Evolutionary conservation across 176 grass and related monocot species (phyloP).

Genomic region (Leersia perrieri): DNA sequence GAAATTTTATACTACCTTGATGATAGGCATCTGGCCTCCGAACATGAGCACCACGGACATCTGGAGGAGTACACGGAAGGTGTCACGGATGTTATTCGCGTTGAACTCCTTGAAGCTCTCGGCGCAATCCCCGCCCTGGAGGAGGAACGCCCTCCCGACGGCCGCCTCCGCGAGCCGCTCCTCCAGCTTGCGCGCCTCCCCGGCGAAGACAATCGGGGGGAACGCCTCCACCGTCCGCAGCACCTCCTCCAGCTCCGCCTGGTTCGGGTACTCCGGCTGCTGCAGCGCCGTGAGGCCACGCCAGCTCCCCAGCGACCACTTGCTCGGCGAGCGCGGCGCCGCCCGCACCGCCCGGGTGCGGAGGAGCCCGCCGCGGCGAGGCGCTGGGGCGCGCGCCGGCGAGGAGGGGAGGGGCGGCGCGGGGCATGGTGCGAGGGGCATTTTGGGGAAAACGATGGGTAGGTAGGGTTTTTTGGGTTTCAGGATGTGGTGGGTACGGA

Average conservation of each 20-base stretch:
- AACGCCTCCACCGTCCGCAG: constrained; percentile 75
- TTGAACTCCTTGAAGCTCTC: constrained; percentile 92
- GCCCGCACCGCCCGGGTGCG: constrained; percentile 56
- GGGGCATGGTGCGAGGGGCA: constrained; percentile 28
- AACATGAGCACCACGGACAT: constrained; percentile 92
- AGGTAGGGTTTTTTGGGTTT: background rate
- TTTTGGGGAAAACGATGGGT: background rate
- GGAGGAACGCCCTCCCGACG: constrained; percentile 69
- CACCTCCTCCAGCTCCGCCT: constrained; percentile 53
- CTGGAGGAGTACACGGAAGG: constrained; percentile 74
- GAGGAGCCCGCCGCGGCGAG: constrained; percentile 10
- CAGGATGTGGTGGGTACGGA: background rate
- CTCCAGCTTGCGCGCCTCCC: constrained; percentile 78
- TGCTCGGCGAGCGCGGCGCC: constrained; percentile 43
- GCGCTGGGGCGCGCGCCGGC: background rate
- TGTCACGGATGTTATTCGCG: constrained; percentile 82
- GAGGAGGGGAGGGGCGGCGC: constrained; percentile 15
- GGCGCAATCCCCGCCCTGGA: constrained; percentile 80
- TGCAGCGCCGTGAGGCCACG: constrained; percentile 52
- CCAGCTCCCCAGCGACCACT: constrained; percentile 79
- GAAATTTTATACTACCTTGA: constrained; percentile 68
- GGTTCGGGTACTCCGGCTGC: constrained; percentile 74
- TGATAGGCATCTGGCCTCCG: constrained; percentile 68
- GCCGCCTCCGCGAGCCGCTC: constrained; percentile 81
- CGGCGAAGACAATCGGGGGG: constrained; percentile 88